A percentile compares a stretch with the other conserved stretches of the same genome.
These are phyloP conservation scores for Pseudocercospora crystallina DNA, from an alignment of 2,329 filamentous ascomycete genomes.

Conservation along the genomic window DNA sequence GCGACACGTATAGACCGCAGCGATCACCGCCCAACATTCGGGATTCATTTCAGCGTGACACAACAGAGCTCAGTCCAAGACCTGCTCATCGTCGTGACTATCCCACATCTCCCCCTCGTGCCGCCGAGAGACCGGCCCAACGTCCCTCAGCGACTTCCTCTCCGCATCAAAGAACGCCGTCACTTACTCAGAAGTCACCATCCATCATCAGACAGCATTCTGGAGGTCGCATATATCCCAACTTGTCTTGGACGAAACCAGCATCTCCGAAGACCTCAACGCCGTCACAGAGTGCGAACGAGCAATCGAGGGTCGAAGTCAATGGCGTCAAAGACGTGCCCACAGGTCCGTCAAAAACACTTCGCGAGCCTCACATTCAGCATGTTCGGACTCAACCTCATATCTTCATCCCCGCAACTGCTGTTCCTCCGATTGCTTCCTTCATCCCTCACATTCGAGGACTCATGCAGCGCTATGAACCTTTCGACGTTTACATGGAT, in stretches of 20 bases:
- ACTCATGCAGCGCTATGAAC: neutral
- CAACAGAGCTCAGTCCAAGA: neutral
- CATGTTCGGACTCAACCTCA: neutral
- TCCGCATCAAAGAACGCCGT: no score
- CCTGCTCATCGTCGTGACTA: no score
- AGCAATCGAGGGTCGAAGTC: no score
- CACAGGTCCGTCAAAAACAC: neutral
- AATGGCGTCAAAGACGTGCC: neutral
- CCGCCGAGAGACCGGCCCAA: no score
- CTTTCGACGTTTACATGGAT: neutral
- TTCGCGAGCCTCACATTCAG: neutral
- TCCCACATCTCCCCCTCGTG: no score
- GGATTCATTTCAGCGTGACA: constrained; percentile 2
- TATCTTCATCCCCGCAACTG: constrained; percentile 1
- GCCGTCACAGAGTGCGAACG: no score
- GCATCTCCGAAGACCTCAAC: no score
- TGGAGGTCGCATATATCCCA: neutral
- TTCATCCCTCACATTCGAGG: neutral
- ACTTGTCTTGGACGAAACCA: neutral
- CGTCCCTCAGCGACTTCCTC: no score
- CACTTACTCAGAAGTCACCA: no score
- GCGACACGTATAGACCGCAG: no score
- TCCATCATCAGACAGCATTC: no score
- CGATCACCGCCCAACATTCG: neutral
- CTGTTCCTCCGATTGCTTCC: neutral